phyloP scores from a whole-genome alignment of 768 basidiomycete species.

The Guyanaporus albipodus region DNA sequence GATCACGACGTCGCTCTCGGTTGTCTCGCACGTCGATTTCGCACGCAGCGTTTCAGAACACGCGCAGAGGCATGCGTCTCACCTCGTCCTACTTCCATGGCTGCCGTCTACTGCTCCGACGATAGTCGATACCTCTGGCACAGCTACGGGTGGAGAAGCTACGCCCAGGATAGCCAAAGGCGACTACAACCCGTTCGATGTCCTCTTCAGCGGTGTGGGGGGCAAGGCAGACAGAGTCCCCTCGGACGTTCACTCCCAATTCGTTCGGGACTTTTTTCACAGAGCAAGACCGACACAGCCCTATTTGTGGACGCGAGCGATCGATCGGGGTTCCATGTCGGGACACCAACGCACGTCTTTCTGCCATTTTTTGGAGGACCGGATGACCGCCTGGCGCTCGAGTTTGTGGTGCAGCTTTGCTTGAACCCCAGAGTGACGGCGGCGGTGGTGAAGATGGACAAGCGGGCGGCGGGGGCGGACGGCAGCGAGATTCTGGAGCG shows the following conservation, averaged over 20 bases:
- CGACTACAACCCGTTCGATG: slow-evolving; percentile 65
- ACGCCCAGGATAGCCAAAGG: slow-evolving; percentile 12
- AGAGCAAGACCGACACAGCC: slow-evolving; percentile 70
- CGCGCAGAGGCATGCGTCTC: slow-evolving; percentile 52
- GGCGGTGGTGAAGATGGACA: slow-evolving; percentile 66
- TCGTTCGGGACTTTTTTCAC: slow-evolving; percentile 79
- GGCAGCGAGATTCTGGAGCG: slow-evolving; percentile 19
- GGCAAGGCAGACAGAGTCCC: slow-evolving; percentile 37
- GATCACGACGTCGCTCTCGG: slow-evolving; percentile 60
- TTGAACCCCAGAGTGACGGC: slow-evolving; percentile 62
- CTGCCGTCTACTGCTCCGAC: slow-evolving; percentile 37
- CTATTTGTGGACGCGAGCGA: slow-evolving; percentile 73
- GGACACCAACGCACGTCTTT: slow-evolving; percentile 61
- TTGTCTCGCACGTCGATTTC: slow-evolving; percentile 76
- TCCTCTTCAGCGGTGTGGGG: slow-evolving; percentile 43
- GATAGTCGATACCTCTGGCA: slow-evolving; percentile 2
- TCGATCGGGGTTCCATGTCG: slow-evolving; percentile 17
- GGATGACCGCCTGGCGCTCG: slow-evolving; percentile 84
- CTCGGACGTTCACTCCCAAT: slow-evolving; percentile 69
- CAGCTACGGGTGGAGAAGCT: background rate
- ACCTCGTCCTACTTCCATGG: slow-evolving; percentile 87
- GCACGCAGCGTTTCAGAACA: slow-evolving; percentile 65
- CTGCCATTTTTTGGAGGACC: slow-evolving; percentile 93
- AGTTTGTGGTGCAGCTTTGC: slow-evolving; percentile 83
- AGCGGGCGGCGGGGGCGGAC: slow-evolving; percentile 36